Percentiles rank a stretch among this genome's conserved stretches.
These are phyloP conservation scores for Athelia sp. DNA, from an alignment of 1,284 basidiomycete species.

Conservation along the genomic window DNA sequence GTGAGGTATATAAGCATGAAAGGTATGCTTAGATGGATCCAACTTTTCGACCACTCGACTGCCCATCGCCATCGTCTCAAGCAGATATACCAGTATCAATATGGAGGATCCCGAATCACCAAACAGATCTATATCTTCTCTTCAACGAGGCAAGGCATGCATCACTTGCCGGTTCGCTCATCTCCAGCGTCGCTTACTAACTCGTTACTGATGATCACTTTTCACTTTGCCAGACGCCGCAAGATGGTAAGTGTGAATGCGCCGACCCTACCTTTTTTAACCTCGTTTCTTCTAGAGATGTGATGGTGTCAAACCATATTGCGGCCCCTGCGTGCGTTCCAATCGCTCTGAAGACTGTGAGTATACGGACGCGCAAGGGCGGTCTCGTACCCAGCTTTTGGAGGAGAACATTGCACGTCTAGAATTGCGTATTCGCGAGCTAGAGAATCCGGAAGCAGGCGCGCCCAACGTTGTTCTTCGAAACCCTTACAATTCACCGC, in stretches of 20 bases:
- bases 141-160: not conserved
- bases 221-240: not conserved
- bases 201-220: not conserved
- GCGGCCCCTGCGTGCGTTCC: conserved; percentile 11
- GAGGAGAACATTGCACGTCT: conserved; percentile 10
- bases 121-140: not conserved
- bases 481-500: not conserved
- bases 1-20: too few relatives aligned
- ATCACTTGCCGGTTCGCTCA: not conserved
- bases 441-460: conserved; percentile 8
- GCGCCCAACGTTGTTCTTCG: not conserved
- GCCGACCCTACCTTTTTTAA: not conserved
- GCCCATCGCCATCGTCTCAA: too few relatives aligned
- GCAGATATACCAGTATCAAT: too few relatives aligned
- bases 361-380: conserved; percentile 8
- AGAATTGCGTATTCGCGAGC: conserved; percentile 11
- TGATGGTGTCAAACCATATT: conserved; percentile 13
- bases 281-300: conserved; percentile 10
- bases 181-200: not conserved
- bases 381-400: conserved; percentile 8
- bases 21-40: too few relatives aligned
- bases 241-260: not conserved
- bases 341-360: conserved; percentile 10
- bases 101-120: too few relatives aligned
- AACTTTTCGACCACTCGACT: too few relatives aligned